Base-by-base conservation (phyloP, 2,329 filamentous ascomycete genomes). In the Cladosporium sp. region DNA sequence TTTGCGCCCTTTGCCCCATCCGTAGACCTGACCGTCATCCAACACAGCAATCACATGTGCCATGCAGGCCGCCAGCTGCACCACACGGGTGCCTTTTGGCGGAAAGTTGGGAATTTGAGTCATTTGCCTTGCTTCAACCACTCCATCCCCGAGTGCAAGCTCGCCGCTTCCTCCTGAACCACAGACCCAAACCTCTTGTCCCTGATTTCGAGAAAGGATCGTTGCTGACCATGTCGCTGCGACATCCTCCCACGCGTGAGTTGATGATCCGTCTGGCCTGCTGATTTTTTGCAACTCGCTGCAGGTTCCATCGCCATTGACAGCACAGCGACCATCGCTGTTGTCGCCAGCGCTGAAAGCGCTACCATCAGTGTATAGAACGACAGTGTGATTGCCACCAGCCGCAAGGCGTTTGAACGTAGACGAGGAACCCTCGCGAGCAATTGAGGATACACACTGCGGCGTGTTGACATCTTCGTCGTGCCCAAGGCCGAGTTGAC, bases 1-100 rank as follows among this genome's bases (percentile, higher is more conserved):
- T 69, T 96, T 94, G 22, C 91, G 83, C 13, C 89, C 87, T 65
- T 85, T 90, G 0, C 94, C 94, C 93, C 93, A 97, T 2, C 91
- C 92, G 70, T 89, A 96, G 1, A 87, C 86, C 15, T 88, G 80
- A 0, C 92, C 93, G 68, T 88, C 87, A 42, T 81, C 82, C 3
- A 96, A 74, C 0, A 97, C 82, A 1, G 78, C 84, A 15, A 95
- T 82, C 0, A 85, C 84, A 69, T 99, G 94, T 20, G 84, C 85
- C 78, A 96, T 88, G 32, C 89, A 85, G 10, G 89, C 88, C 1
- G 86, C 78, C 24, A 97, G 69, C 58, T 87, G 82, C 1, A 83
- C 73, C 3, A 96, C 71, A n/a, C 77, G 73, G 0, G 80, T 80
- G 0, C 75, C 82, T 0, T 63, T 8, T 0, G 87, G 87, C 1